Evolutionary conservation across 2,329 filamentous ascomycete species (phyloP).

Genomic region (Tolypocladium sp.): DNA sequence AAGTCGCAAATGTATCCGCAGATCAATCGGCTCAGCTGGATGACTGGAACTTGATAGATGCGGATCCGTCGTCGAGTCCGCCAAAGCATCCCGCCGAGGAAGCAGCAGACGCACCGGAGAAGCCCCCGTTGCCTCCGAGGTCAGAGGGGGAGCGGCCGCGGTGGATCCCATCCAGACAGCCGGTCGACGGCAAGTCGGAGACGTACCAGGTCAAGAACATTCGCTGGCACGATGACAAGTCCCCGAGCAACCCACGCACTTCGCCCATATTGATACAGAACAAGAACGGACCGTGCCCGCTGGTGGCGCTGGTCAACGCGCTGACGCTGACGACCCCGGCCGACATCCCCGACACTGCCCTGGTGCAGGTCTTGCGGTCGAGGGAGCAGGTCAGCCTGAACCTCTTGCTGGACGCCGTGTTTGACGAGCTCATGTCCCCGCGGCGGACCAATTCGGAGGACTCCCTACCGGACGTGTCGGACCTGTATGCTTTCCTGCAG

Average conservation of each 20-base stretch:
- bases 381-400: constrained; percentile 84
- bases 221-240: constrained; percentile 64
- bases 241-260: constrained; percentile 53
- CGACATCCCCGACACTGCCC: constrained; percentile 51
- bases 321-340: constrained; percentile 73
- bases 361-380: constrained; percentile 68
- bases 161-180: constrained; percentile 30
- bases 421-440: constrained; percentile 85
- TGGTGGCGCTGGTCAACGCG: constrained; percentile 89
- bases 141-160: constrained; percentile 15
- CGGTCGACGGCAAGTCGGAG: constrained; percentile 47
- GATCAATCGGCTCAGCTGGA: constrained; percentile 19
- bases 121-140: constrained; percentile 30
- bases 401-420: constrained; percentile 76
- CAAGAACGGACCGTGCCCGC: constrained; percentile 84
- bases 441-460: constrained; percentile 53
- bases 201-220: constrained; percentile 93
- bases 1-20: constrained; percentile 13
- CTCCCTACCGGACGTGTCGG: constrained; percentile 73
- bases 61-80: constrained; percentile 20
- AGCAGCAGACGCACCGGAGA: constrained; percentile 8
- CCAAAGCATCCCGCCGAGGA: constrained; percentile 5
- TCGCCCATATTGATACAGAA: constrained; percentile 90
- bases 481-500: constrained; percentile 80
- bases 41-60: constrained; percentile 44